Percentiles rank a stretch among this genome's conserved stretches.
phyloP scores from a whole-genome alignment of 495 filamentous ascomycete species.

The Aspergillus homomorphus region DNA sequence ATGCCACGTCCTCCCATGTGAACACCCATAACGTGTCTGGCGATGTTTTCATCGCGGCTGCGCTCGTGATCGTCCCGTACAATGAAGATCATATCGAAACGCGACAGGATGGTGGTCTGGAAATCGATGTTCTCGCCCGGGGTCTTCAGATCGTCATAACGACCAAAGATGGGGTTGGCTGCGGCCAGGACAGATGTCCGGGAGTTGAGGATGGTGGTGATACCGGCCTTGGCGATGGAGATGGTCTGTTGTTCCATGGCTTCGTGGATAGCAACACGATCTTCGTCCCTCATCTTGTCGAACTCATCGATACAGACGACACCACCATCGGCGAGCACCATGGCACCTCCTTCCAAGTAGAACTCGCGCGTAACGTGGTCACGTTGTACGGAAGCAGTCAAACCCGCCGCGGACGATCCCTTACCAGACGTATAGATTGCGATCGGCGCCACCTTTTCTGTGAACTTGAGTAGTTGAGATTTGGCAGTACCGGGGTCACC shows the following conservation, averaged over 20 bases:
- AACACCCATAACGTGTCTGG: slow-evolving; percentile 95
- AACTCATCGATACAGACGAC: slow-evolving; percentile 99
- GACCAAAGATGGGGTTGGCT: slow-evolving; percentile 95
- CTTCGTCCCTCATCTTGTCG: slow-evolving; percentile 99
- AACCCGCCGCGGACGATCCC: slow-evolving; percentile 95
- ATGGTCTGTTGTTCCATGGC: slow-evolving; percentile 99
- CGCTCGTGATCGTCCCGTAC: slow-evolving; percentile 94
- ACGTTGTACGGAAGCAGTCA: slow-evolving; percentile 95
- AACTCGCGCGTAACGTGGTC: slow-evolving; percentile 92
- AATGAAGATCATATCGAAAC: slow-evolving; percentile 99
- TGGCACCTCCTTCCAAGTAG: slow-evolving; percentile 96
- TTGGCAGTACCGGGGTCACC: slow-evolving; percentile 99
- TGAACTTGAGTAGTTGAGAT: slow-evolving; percentile 95
- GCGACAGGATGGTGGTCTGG: slow-evolving; percentile 95
- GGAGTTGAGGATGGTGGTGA: slow-evolving; percentile 97
- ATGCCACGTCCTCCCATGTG: slow-evolving; percentile 88
- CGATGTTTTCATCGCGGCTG: slow-evolving; percentile 86
- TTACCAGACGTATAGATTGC: slow-evolving; percentile 99
- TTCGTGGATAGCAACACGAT: slow-evolving; percentile 98
- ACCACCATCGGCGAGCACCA: slow-evolving; percentile 97
- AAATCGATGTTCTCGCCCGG: slow-evolving; percentile 99
- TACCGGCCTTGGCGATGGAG: slow-evolving; percentile 98
- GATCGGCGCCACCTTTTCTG: slow-evolving; percentile 93
- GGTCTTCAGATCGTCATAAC: slow-evolving; percentile 96
- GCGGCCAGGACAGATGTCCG: slow-evolving; percentile 93